phyloP scores from a whole-genome alignment of 768 basidiomycete genomes.

The Suillus ampliporus region DNA sequence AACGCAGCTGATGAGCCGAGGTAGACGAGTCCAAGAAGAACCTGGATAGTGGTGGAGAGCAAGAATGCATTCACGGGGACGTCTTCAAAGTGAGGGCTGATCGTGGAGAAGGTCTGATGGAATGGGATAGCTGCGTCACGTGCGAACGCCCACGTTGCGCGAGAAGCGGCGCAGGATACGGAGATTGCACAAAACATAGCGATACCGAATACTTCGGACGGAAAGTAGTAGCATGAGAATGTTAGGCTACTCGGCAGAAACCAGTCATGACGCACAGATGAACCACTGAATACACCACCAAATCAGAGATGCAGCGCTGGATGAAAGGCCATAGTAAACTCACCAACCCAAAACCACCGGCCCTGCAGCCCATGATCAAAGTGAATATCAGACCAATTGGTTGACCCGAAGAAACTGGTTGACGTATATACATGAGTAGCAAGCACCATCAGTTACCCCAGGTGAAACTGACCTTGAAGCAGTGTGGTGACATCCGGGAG shows the following conservation, averaged over 20 bases:
- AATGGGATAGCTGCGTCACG: constrained; percentile 70
- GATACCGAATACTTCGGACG: constrained; percentile 53
- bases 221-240: constrained; percentile 10
- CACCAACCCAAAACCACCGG: constrained; percentile 67
- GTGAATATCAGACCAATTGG: constrained; percentile 69
- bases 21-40: constrained; percentile 65
- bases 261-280: constrained; percentile 39
- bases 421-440: constrained; percentile 12
- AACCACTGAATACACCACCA: constrained; percentile 40
- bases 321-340: constrained; percentile 20
- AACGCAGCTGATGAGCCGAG: constrained; percentile 68
- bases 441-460: constrained; percentile 1
- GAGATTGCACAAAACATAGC: constrained; percentile 70
- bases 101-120: constrained; percentile 50
- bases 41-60: constrained; percentile 61
- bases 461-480: constrained; percentile 48
- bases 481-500: constrained; percentile 61
- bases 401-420: constrained; percentile 61
- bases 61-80: constrained; percentile 66
- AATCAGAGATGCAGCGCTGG: not conserved
- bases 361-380: constrained; percentile 63
- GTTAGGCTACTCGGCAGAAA: not conserved
- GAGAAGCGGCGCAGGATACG: constrained; percentile 68
- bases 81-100: constrained; percentile 47
- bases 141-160: constrained; percentile 75